phyloP scores from a whole-genome alignment of 306 rosid species.

The Begonia fuchsioides region DNA sequence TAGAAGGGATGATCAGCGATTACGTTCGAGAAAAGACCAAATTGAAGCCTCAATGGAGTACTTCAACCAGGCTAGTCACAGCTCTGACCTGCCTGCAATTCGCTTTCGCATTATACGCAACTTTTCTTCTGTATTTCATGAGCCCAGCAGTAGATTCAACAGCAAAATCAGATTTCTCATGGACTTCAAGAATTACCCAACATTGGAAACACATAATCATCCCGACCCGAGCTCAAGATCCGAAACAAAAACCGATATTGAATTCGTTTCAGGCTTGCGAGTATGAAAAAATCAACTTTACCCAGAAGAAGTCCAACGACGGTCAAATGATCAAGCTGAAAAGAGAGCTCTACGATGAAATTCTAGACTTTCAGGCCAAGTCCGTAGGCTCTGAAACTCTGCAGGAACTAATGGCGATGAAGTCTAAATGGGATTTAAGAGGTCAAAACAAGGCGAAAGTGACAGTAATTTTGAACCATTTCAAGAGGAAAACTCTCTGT shows the following conservation, averaged over 20 bases:
- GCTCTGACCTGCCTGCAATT: conserved; percentile 77
- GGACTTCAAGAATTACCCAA: conserved; percentile 68
- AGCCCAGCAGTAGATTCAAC: conserved; percentile 66
- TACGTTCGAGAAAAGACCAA: conserved; percentile 50
- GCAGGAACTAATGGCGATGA: conserved; percentile 59
- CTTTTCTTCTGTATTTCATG: conserved; percentile 75
- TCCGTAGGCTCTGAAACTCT: conserved; percentile 56
- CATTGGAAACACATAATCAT: conserved; percentile 57
- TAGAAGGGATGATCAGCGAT: conserved; percentile 82
- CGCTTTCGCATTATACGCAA: conserved; percentile 77
- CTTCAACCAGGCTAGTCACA: conserved; percentile 43
- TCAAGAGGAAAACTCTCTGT: conserved; percentile 89
- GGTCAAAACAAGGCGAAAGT: conserved; percentile 47
- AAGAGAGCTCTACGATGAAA: conserved; percentile 56
- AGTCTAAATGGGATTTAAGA: conserved; percentile 61
- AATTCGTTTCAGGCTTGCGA: conserved; percentile 42
- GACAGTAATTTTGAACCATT: conserved; percentile 75
- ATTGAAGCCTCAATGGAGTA: conserved; percentile 28
- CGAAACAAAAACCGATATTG: conserved; percentile 7
- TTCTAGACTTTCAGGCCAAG: conserved; percentile 45
- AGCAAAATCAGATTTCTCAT: conserved; percentile 58
- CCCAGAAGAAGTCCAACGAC: conserved; percentile 83
- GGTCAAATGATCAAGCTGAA: conserved; percentile 65
- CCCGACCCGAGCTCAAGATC: conserved; percentile 33
- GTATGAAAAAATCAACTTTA: conserved; percentile 67